A percentile compares a stretch with the other conserved stretches of the same genome.
Evolutionary conservation across 805 yeast species (phyloP).

Genomic region (Yamadazyma akitaensis): DNA sequence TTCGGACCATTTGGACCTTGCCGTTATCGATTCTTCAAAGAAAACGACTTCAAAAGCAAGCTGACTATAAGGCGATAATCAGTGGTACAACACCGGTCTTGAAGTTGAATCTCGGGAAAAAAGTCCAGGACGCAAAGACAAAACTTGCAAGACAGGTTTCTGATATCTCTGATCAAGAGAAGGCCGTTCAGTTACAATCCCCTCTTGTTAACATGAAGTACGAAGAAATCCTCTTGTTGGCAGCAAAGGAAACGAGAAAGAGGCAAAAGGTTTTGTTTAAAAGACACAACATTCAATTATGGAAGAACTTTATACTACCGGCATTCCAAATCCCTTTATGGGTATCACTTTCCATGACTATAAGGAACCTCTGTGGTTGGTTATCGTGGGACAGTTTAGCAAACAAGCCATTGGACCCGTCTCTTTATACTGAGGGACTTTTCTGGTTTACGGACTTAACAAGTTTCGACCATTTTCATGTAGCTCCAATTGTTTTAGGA

Average conservation of each 20-base stretch:
- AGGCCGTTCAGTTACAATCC: constrained; percentile 16
- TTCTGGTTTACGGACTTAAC: constrained; percentile 63
- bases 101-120: constrained; percentile 51
- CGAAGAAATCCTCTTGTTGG: constrained; percentile 72
- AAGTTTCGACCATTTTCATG: constrained; percentile 54
- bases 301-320: constrained; percentile 78
- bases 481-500: constrained; percentile 73
- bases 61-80: constrained; percentile 64
- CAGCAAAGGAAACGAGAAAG: constrained; percentile 74
- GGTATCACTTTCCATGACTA: constrained; percentile 72
- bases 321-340: constrained; percentile 83
- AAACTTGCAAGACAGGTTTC: constrained; percentile 18
- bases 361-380: constrained; percentile 77
- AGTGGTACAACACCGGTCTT: constrained; percentile 75
- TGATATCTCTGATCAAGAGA: constrained; percentile 12
- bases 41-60: constrained; percentile 64
- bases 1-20: constrained; percentile 65
- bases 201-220: constrained; percentile 52
- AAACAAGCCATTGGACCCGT: constrained; percentile 47
- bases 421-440: constrained; percentile 52
- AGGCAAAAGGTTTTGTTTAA: constrained; percentile 72
- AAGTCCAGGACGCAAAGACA: constrained; percentile 37
- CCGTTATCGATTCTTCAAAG: constrained; percentile 80
- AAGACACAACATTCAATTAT: constrained; percentile 64
- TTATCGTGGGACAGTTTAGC: constrained; percentile 39